Conservation (phyloP, 192 early-diverging fungal genomes). For the Linnemannia exigua region DNA sequence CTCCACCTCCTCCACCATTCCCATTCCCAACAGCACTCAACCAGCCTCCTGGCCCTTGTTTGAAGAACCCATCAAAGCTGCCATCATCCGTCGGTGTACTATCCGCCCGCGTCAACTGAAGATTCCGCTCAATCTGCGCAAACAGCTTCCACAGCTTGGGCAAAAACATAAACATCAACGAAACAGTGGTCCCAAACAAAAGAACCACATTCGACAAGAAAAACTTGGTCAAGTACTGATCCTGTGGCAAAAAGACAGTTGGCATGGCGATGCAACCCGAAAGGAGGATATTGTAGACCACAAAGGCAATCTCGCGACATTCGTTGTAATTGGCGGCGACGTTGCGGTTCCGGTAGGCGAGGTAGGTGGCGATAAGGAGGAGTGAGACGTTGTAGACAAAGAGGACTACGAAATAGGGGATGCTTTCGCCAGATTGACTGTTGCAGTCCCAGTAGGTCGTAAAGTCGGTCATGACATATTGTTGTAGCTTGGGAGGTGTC, state of each 20-base stretch:
- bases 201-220: conserved; percentile 60
- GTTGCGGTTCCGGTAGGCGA: conserved; percentile 58
- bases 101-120: neutral
- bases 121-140: conserved; percentile 18
- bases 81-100: conserved; percentile 1
- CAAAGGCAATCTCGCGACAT: conserved; percentile 61
- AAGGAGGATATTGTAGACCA: conserved; percentile 60
- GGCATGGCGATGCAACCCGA: conserved; percentile 50
- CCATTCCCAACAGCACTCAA: conserved; percentile 8
- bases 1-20: neutral
- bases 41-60: conserved; percentile 19
- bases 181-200: conserved; percentile 64
- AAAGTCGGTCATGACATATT: conserved; percentile 27
- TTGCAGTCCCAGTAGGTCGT: conserved; percentile 39
- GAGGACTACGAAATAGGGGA: conserved; percentile 36
- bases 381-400: conserved; percentile 58
- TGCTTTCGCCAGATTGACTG: conserved; percentile 3
- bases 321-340: conserved; percentile 64
- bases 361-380: conserved; percentile 36
- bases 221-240: conserved; percentile 63
- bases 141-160: conserved; percentile 62
- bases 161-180: conserved; percentile 62
- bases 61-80: conserved; percentile 24
- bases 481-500: conserved; percentile 20
- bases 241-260: conserved; percentile 48